Conservation (phyloP, 257 asterid genomes). For the Marsdenia floribunda region DNA sequence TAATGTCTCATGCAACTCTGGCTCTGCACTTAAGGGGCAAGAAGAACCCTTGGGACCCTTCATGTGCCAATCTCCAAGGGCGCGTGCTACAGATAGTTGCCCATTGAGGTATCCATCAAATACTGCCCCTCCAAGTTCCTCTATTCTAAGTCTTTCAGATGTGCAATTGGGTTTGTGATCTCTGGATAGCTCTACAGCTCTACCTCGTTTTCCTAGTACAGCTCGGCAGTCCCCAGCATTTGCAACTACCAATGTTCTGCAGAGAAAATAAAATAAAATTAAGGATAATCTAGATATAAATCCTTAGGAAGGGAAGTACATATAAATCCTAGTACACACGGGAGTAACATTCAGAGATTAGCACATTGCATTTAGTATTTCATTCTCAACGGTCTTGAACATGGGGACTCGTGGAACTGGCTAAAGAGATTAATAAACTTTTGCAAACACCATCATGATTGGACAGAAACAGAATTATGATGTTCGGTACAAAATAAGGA, state of each 20-base stretch:
- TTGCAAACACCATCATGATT: neutral
- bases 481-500: neutral
- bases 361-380: too few relatives aligned
- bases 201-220: slow-evolving; percentile 80
- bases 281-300: slow-evolving; percentile 4
- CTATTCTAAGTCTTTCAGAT: slow-evolving; percentile 66
- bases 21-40: slow-evolving; percentile 79
- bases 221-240: slow-evolving; percentile 97
- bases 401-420: neutral
- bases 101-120: slow-evolving; percentile 89
- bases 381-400: too few relatives aligned
- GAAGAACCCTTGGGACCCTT: slow-evolving; percentile 73
- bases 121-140: slow-evolving; percentile 78
- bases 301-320: neutral
- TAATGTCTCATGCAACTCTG: slow-evolving; percentile 64
- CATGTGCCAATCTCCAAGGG: slow-evolving; percentile 98
- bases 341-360: too few relatives aligned
- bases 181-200: slow-evolving; percentile 75
- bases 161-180: slow-evolving; percentile 79
- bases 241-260: slow-evolving; percentile 76
- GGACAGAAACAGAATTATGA: neutral
- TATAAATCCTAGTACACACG: neutral
- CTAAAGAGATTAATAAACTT: neutral
- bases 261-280: slow-evolving; percentile 11
- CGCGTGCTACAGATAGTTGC: slow-evolving; percentile 83